Conservation (phyloP, 2,329 filamentous ascomycete species). For the Cladophialophora carrionii region DNA sequence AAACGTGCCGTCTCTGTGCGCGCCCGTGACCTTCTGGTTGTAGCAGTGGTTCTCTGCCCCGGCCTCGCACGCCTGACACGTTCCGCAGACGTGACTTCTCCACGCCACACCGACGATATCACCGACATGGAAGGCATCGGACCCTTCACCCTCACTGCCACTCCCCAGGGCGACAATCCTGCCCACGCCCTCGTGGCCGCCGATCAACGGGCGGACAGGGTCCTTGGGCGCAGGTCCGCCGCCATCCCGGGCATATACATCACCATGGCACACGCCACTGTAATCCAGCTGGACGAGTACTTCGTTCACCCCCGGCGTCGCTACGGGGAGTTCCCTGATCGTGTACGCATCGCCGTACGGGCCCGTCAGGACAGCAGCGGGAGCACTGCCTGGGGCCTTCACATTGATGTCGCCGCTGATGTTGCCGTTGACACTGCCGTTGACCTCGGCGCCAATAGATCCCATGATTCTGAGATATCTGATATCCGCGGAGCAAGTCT, state of each 20-base stretch:
- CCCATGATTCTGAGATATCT: background rate
- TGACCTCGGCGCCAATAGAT: background rate
- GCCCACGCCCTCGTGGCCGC: conserved; percentile 18
- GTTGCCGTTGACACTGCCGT: background rate
- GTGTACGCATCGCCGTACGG: conserved; percentile 15
- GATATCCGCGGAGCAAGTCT: background rate
- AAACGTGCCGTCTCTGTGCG: conserved; percentile 17
- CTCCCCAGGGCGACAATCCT: conserved; percentile 16
- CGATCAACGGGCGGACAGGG: conserved; percentile 15
- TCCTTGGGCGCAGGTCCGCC: conserved; percentile 20
- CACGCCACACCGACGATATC: conserved; percentile 17
- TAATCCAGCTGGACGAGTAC: conserved; percentile 19
- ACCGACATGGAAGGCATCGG: conserved; percentile 9
- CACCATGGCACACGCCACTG: conserved; percentile 25
- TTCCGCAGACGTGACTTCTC: conserved; percentile 16
- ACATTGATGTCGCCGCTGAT: background rate
- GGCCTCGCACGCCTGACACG: conserved; percentile 15
- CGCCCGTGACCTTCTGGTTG: conserved; percentile 16
- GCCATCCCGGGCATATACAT: conserved; percentile 20
- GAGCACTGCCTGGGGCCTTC: background rate
- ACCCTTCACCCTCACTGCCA: background rate
- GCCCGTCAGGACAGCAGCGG: conserved; percentile 13
- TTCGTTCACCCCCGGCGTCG: background rate
- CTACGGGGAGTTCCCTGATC: conserved; percentile 4
- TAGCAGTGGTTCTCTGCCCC: conserved; percentile 20